Base-by-base conservation (phyloP, 306 rosid species). In the Rosa multiflora region DNA sequence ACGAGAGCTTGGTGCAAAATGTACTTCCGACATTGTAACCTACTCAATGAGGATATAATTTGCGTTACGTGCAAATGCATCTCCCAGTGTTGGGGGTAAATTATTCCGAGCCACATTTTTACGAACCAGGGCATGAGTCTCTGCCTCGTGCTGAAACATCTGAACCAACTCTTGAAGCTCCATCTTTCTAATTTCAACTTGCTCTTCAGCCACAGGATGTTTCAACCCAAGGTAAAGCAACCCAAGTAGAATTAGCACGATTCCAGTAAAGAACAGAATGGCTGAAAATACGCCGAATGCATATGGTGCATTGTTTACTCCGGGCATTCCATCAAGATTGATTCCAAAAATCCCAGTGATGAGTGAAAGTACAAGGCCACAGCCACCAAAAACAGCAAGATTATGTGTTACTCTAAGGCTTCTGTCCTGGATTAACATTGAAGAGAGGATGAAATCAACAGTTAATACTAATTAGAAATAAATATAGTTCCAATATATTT, bases 301-400 rank as follows among this genome's bases (percentile, higher is more conserved):
- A 69, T 88, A 95, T 4, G 98, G 97, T 2, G 99, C 80, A 4
- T 84, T 75, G 26, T 59, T 52, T 59, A 89, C 82, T 20, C 99
- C 97, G 0, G 98, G 97, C 37, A 95, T 93, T 72, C 98, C 99
- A 78, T 95, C 97, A 8, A 93, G 97, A 12, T 95, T 95, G 88
- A 95, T 93, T 66, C 99, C 99, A 49, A 95, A 91, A 77, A 93
- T 88, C 62, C 98, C 99, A 0, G 97, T 91, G 70, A 95, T 78
- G 76, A 95, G 75, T 74, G 98, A 86, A 74, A 95, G 97, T 79
- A 93, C 84, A 18, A 95, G 82, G 9, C 99, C 99, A 40, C 89
- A 86, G 8, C 99, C 97, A 11, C 98, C 97, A 78, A 93, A 87
- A 51, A 95, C 94, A 4, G 91, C 87, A 67, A 95, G 86, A 78